Conservation (phyloP, 768 basidiomycete species). For the Agrocybe pediades region DNA sequence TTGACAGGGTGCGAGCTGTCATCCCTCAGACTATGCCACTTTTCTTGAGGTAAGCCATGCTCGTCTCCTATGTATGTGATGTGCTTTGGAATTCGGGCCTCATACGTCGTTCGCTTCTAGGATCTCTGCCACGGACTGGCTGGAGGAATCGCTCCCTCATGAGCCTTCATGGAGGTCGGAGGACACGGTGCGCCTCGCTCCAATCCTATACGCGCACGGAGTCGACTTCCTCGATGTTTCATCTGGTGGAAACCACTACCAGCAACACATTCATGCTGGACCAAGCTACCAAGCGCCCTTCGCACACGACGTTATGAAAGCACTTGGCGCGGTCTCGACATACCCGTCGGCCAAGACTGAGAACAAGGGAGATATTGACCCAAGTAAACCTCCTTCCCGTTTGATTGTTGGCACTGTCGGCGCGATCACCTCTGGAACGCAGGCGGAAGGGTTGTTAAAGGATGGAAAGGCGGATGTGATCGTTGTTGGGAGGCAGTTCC, state of each 20-base stretch:
- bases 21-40: slow-evolving; percentile 68
- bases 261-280: slow-evolving; percentile 36
- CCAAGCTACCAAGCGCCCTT: slow-evolving; percentile 58
- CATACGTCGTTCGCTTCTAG: slow-evolving; percentile 25
- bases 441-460: slow-evolving; percentile 60
- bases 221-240: slow-evolving; percentile 79
- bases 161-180: slow-evolving; percentile 68
- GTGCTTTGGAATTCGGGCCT: too few relatives aligned
- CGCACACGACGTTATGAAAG: slow-evolving; percentile 51
- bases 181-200: slow-evolving; percentile 65
- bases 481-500: slow-evolving; percentile 53
- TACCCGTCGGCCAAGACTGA: background rate
- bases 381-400: background rate
- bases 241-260: slow-evolving; percentile 56
- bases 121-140: slow-evolving; percentile 76
- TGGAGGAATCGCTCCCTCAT: slow-evolving; percentile 56
- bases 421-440: slow-evolving; percentile 50
- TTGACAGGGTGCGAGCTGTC: slow-evolving; percentile 59
- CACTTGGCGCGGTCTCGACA: slow-evolving; percentile 24
- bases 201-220: slow-evolving; percentile 60
- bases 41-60: slow-evolving; percentile 56
- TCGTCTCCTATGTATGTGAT: background rate
- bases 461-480: slow-evolving; percentile 62
- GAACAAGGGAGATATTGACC: background rate
- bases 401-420: slow-evolving; percentile 53